These are phyloP conservation scores for Thelonectria olida DNA, from an alignment of 2,329 filamentous ascomycete species.

Conservation along the genomic window DNA sequence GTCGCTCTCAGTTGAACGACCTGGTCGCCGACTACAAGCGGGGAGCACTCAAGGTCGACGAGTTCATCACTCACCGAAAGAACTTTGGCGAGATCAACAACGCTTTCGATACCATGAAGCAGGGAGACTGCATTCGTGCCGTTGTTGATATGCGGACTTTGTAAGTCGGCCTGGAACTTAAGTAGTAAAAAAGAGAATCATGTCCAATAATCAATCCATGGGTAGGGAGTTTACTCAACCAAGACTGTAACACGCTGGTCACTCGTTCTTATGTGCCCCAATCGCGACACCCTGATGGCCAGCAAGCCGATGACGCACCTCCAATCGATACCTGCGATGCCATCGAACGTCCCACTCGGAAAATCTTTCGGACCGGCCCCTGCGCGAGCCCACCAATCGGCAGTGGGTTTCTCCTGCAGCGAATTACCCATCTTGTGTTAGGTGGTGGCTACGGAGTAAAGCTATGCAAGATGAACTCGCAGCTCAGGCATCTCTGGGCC, in stretches of 20 bases:
- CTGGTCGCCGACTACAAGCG: slow-evolving; percentile 91
- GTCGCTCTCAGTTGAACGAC: slow-evolving; percentile 87
- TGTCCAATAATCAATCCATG: slow-evolving; percentile 19
- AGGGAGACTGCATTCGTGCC: slow-evolving; percentile 94
- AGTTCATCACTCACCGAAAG: slow-evolving; percentile 98
- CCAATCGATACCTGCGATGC: not conserved
- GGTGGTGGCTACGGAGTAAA: too few species aligned
- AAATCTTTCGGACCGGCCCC: not conserved
- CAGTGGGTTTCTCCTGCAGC: too few species aligned
- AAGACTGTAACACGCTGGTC: slow-evolving; percentile 21
- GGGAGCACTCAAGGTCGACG: slow-evolving; percentile 94
- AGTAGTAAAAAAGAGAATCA: slow-evolving; percentile 22
- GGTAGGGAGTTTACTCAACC: slow-evolving; percentile 22
- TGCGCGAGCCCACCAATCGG: not conserved
- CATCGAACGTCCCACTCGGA: not conserved
- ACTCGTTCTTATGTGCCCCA: slow-evolving; percentile 14
- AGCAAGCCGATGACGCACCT: slow-evolving; percentile 4
- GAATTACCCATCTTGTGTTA: too few species aligned
- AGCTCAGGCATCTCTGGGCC: too few species aligned
- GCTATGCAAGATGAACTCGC: too few species aligned
- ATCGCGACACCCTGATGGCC: slow-evolving; percentile 22
- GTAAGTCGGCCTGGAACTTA: slow-evolving; percentile 30
- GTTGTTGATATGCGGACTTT: slow-evolving; percentile 75
- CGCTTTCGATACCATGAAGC: slow-evolving; percentile 94
- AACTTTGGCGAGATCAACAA: slow-evolving; percentile 83